A percentile compares a stretch with the other conserved stretches of the same genome.
Evolutionary conservation across 2,329 filamentous ascomycete genomes (phyloP).

Genomic region (Monascus ruber): DNA sequence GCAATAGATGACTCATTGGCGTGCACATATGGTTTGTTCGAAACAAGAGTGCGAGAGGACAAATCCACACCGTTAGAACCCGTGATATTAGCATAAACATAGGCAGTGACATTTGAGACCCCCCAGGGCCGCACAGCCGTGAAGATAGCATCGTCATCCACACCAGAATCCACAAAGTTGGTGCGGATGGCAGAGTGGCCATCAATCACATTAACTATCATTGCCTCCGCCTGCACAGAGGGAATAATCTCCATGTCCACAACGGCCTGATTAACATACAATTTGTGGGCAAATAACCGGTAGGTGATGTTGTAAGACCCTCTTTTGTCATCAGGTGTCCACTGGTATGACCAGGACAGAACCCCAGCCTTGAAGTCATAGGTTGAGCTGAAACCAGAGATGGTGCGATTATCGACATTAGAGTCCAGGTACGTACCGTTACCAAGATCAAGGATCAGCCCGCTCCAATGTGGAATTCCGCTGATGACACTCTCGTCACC

Average conservation of each 20-base stretch:
- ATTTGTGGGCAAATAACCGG: slow-evolving; percentile 54
- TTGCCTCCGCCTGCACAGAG: slow-evolving; percentile 41
- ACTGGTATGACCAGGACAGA: slow-evolving; percentile 54
- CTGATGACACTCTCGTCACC: slow-evolving; percentile 60
- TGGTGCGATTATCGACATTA: slow-evolving; percentile 45
- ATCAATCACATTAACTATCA: slow-evolving; percentile 56
- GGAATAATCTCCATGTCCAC: slow-evolving; percentile 51
- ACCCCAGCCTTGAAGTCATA: slow-evolving; percentile 54
- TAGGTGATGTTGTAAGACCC: slow-evolving; percentile 50
- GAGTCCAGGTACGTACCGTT: slow-evolving; percentile 48
- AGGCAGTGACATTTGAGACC: slow-evolving; percentile 52
- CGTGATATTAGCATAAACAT: slow-evolving; percentile 38
- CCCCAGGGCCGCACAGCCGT: slow-evolving; percentile 53
- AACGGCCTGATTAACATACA: slow-evolving; percentile 50
- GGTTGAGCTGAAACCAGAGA: slow-evolving; percentile 50
- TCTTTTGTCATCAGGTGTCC: slow-evolving; percentile 43
- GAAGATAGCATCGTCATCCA: slow-evolving; percentile 49
- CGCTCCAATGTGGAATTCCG: slow-evolving; percentile 59
- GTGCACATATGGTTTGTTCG: slow-evolving; percentile 38
- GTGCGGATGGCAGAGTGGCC: slow-evolving; percentile 57
- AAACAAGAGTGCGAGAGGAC: slow-evolving; percentile 33
- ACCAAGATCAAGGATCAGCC: slow-evolving; percentile 46
- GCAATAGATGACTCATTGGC: slow-evolving; percentile 54
- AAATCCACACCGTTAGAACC: slow-evolving; percentile 30
- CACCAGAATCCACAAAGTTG: slow-evolving; percentile 45